Base-by-base conservation (phyloP, 2,329 filamentous ascomycete species). In the Ophiosphaerella korrae region DNA sequence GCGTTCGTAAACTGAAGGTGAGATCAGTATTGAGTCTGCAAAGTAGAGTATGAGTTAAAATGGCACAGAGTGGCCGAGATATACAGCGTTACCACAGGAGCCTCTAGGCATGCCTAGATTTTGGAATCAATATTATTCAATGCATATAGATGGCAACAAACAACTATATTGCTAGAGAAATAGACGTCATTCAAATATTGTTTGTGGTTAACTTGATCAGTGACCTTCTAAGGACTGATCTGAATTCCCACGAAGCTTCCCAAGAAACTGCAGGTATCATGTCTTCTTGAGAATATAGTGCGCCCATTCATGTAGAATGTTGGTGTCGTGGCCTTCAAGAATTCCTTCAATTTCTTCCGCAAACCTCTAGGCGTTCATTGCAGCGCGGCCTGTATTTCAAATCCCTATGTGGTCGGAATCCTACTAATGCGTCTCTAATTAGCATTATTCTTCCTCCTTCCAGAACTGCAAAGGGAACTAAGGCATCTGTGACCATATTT, bases 341-440 rank as follows among this genome's bases (percentile, higher is more conserved):
- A 76, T 65, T 24, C 63, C 55, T 0, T 67, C 74, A 3, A 64
- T 34, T 1, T 52, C 44, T 11, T 42, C 21, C 8, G 59, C 55
- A 14, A 80, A 56, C 12, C 57, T 58, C 44, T 75, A 49, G 5
- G 74, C 74, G 51, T 80, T 72, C 39, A 73, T 68, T 0, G 77
- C 77, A 2, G 76, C 78, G 50, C 80, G 77, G 8, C 76, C 73
- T 0, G 78, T 78, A 12, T 75, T 76, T 4, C 18, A 73, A 65
- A 0, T 70, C 78, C 3, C 73, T 69, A 43, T 81, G 77, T 7
- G 78, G 77, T 26, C 79, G 56, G 9, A 80, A 75, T 0, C 74
- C 71, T 0, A 74, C 70, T 39, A 79, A 58, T 0, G 78, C 75
- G 60, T 81, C 78, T 1, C 78, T 78, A 0, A 80, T 75, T 2